Conservation (phyloP, 139 green algal species). For the Chlorella sp. region DNA sequence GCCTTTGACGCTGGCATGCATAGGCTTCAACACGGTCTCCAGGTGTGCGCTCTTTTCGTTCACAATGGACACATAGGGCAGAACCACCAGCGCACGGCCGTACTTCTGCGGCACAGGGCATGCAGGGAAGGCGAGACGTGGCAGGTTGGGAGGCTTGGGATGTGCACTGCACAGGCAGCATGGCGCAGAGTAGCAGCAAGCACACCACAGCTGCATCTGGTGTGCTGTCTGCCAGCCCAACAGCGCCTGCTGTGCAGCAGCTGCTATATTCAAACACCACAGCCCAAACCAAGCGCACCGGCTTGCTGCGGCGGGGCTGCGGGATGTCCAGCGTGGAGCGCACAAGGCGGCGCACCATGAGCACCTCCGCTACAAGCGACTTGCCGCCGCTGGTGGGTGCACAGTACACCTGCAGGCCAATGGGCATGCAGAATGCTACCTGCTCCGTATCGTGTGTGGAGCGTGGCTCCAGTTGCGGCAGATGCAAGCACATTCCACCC, state of each 20-base stretch:
- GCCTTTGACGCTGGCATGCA: conserved; percentile 54
- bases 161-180: no score
- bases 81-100: conserved; percentile 63
- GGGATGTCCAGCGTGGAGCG: background rate
- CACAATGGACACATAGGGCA: conserved; percentile 74
- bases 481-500: background rate
- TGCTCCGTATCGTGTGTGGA: no score
- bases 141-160: no score
- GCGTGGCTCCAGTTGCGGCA: no score
- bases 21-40: conserved; percentile 41
- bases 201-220: no score
- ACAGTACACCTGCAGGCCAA: conserved; percentile 74
- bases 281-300: background rate
- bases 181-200: no score
- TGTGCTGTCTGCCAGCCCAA: no score
- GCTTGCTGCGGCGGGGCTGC: conserved; percentile 25
- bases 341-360: conserved; percentile 74
- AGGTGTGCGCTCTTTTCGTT: conserved; percentile 74
- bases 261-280: background rate
- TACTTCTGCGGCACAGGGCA: conserved; percentile 11
- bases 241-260: background rate
- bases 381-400: conserved; percentile 90
- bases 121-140: no score
- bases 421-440: no score
- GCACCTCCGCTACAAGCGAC: conserved; percentile 85